These are phyloP conservation scores for Gynandropsis gynandra DNA, from an alignment of 345 rosid genomes.

Conservation along the genomic window DNA sequence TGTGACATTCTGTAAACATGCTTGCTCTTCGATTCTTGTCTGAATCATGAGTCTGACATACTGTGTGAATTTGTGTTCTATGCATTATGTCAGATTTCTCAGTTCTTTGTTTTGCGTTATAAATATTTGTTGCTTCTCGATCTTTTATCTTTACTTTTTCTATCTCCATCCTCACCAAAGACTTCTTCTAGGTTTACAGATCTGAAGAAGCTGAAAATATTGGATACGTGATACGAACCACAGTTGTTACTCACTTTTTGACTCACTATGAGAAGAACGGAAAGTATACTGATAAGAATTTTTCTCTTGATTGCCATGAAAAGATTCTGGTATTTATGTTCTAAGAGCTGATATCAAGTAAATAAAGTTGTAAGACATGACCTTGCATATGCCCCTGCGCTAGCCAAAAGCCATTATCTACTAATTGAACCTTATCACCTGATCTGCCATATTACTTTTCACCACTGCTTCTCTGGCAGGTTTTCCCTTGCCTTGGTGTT, in stretches of 20 bases:
- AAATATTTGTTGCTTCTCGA: background rate
- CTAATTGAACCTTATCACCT: conserved; percentile 16
- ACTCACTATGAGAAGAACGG: too few species aligned
- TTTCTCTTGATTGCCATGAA: conserved; percentile 14
- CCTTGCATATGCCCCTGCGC: background rate
- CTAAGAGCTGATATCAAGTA: too few species aligned
- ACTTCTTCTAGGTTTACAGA: too few species aligned
- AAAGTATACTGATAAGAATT: conserved; percentile 69
- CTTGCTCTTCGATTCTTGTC: too few species aligned
- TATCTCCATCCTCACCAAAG: too few species aligned
- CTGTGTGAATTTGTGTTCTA: background rate
- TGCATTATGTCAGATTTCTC: background rate
- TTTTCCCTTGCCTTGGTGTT: conserved; percentile 93
- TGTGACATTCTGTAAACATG: too few species aligned
- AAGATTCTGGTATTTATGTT: too few species aligned
- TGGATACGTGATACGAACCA: too few species aligned
- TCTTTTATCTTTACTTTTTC: too few species aligned
- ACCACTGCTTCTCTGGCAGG: conserved; percentile 37
- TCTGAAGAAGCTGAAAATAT: too few species aligned
- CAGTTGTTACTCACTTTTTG: too few species aligned
- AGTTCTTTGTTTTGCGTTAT: background rate
- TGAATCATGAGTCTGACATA: background rate
- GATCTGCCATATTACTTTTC: conserved; percentile 7
- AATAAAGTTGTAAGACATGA: too few species aligned
- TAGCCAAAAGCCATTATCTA: conserved; percentile 3